These are phyloP conservation scores for Nidularia pulvinata DNA, from an alignment of 768 basidiomycete genomes.

Conservation along the genomic window DNA sequence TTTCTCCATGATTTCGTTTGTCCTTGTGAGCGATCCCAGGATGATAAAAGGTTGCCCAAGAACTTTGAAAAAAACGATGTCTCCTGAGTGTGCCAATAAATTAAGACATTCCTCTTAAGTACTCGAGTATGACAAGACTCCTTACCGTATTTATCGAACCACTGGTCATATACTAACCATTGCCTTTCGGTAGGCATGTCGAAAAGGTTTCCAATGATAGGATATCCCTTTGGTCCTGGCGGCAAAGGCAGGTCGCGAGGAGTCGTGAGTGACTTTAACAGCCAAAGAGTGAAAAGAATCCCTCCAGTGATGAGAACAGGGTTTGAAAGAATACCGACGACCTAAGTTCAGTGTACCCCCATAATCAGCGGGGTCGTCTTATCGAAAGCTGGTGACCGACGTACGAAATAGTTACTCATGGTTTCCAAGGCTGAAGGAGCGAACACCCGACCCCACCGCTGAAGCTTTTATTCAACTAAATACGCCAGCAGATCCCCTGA, in stretches of 20 bases:
- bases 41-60: conserved; percentile 28
- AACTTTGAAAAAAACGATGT: conserved; percentile 49
- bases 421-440: no score
- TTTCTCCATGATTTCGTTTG: conserved; percentile 53
- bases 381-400: no score
- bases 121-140: conserved; percentile 10
- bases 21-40: conserved; percentile 24
- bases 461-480: no score
- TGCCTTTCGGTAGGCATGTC: conserved; percentile 8
- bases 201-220: conserved; percentile 12
- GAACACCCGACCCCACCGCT: no score
- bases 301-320: no score
- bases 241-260: neutral
- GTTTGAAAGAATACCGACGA: no score
- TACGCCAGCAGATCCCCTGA: no score
- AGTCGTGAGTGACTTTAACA: no score
- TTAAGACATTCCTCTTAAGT: neutral
- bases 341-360: no score
- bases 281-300: no score
- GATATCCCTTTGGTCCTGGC: conserved; percentile 10
- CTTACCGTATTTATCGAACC: conserved; percentile 8
- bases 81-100: conserved; percentile 28
- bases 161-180: conserved; percentile 11
- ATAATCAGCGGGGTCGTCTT: no score
- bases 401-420: no score